These are phyloP conservation scores for Paramyrothecium sp. DNA, from an alignment of 2,329 filamentous ascomycete species.

Conservation along the genomic window DNA sequence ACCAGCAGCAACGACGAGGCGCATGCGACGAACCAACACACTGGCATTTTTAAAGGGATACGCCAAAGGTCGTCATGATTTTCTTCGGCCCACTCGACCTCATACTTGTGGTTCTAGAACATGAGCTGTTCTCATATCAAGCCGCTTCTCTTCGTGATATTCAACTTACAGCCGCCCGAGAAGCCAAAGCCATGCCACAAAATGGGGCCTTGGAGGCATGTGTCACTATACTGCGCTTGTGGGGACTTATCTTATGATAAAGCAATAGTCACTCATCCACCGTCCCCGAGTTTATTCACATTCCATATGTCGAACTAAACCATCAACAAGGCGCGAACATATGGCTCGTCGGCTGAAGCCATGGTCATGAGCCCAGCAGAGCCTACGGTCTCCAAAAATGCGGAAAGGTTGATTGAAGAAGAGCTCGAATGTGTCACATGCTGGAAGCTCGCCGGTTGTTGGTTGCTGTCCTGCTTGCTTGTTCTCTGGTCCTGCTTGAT, in stretches of 20 bases:
- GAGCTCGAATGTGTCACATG: slow-evolving; percentile 17
- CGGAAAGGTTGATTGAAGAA: slow-evolving; percentile 6
- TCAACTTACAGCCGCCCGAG: too few species aligned
- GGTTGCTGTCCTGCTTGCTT: slow-evolving; percentile 35
- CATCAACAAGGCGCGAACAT: neutral
- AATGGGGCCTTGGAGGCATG: neutral
- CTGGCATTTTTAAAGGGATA: too few species aligned
- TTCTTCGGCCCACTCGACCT: neutral
- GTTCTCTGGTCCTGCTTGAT: slow-evolving; percentile 50
- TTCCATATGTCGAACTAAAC: neutral
- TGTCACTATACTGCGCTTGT: neutral
- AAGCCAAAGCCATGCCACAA: neutral
- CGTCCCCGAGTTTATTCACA: neutral
- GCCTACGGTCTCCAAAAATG: slow-evolving; percentile 6
- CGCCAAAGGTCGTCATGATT: neutral
- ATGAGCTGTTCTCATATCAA: too few species aligned
- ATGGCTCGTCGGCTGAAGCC: too few species aligned
- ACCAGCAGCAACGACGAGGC: neutral
- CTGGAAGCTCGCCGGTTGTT: slow-evolving; percentile 33
- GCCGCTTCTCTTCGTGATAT: too few species aligned
- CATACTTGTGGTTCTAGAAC: neutral
- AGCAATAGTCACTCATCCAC: neutral
- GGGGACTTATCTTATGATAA: neutral
- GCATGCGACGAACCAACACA: too few species aligned
- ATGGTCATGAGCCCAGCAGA: neutral